Evolutionary conservation across 495 filamentous ascomycete genomes (phyloP).

Genomic region (Trichoderma gamsii): DNA sequence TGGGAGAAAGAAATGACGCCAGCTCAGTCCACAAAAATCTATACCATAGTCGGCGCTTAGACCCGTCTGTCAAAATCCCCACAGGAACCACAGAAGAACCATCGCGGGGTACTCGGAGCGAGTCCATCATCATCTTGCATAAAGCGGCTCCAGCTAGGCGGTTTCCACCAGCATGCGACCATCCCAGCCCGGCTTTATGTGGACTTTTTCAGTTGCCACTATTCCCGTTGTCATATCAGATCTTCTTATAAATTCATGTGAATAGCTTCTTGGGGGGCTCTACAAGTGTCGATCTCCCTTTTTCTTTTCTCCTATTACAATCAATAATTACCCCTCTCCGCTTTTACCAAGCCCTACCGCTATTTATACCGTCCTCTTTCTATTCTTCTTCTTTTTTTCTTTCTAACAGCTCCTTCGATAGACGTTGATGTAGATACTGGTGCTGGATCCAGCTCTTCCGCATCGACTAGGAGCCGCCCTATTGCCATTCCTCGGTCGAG

Average conservation of each 20-base stretch:
- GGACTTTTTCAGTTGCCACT: neutral
- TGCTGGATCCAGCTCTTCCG: slow-evolving; percentile 7
- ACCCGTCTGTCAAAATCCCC: neutral
- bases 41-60: neutral
- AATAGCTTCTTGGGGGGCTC: neutral
- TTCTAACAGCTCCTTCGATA: neutral
- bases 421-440: neutral
- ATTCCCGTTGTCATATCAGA: neutral
- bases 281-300: neutral
- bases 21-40: slow-evolving; percentile 2
- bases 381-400: neutral
- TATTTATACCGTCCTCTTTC: neutral
- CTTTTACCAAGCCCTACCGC: too few relatives aligned
- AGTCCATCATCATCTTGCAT: neutral
- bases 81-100: neutral
- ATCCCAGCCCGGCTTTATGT: neutral
- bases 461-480: slow-evolving; percentile 29
- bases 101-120: slow-evolving; percentile 6
- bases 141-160: neutral
- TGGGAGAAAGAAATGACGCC: neutral
- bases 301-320: too few relatives aligned
- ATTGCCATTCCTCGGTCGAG: slow-evolving; percentile 39
- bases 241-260: neutral
- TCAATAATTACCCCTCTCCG: too few relatives aligned
- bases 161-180: neutral